Evolutionary conservation across 305 asterid species (phyloP), one percentile per base, ranked within the genome.

Genomic region (Withania somnifera): DNA sequence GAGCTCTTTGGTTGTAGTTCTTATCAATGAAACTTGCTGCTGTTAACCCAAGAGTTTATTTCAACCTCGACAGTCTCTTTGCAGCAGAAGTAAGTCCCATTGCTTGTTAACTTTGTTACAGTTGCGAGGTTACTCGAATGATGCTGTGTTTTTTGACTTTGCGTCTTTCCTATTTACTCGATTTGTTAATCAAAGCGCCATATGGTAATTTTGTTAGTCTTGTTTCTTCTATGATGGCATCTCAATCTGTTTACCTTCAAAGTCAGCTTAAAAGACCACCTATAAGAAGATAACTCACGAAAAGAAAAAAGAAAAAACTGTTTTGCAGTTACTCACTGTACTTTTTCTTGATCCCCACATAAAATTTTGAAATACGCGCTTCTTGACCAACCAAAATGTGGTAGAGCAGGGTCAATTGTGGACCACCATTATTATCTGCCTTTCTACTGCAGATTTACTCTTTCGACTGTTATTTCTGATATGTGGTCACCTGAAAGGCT

Each of bases 11-110:
- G 76, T 63, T 82, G 28, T 96, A 96, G 99, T 92, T 93, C 85
- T 87, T 96, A 78, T 94, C 99, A 77, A 94, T 96, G 98, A 93
- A 93, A 85, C 98, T 96, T 69, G 97, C 99, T 85, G 92, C 97
- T 28, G 98, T 89, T 52, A 88, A 92, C 88, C 95, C 99, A 1
- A 86, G 94, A 85, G 88, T 87, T 56, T 95, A 92, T 87, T 88
- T 90, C 88, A 91, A 94, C 88, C 87, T 92, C 36, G 97, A 96
- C 53, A 82, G 89, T 53, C 79, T 96, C 61, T 87, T 95, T 83
- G 86, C 93, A 13, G 89, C 89, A 32, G 98, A 94, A 84, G 99
- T 96, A 89, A 89, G 95, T 88, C 26, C 13, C 13, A 0, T 50
- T 47, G 60, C 58, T 24, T 45, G 40, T 47, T 53, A 38, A 10